Evolutionary conservation across 73 alveolate species (phyloP).

Genomic region (Loxodes magnus): DNA sequence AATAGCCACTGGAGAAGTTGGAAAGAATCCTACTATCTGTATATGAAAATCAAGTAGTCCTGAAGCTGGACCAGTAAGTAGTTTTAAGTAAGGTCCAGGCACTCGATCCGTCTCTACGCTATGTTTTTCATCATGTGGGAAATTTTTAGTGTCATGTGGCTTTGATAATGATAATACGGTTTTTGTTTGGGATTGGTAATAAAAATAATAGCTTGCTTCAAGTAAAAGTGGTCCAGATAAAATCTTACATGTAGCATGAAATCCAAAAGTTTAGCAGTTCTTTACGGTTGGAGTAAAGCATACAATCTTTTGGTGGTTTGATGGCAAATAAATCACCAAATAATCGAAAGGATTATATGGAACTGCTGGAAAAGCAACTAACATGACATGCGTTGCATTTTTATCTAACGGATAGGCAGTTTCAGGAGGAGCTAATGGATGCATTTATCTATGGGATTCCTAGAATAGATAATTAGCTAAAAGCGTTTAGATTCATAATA

Average conservation of each 20-base stretch:
- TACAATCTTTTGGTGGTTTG: slow-evolving; percentile 64
- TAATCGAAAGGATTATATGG: slow-evolving; percentile 76
- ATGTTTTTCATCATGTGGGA: slow-evolving; percentile 71
- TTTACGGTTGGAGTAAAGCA: slow-evolving; percentile 79
- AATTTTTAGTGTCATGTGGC: slow-evolving; percentile 70
- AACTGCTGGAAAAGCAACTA: slow-evolving; percentile 33
- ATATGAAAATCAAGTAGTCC: slow-evolving; percentile 78
- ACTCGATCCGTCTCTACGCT: slow-evolving; percentile 78
- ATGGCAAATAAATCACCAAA: slow-evolving; percentile 29
- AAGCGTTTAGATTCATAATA: slow-evolving; percentile 42
- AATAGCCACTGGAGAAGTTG: slow-evolving; percentile 92
- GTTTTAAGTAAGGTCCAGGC: slow-evolving; percentile 56
- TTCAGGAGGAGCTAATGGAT: slow-evolving; percentile 68
- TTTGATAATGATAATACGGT: slow-evolving; percentile 85
- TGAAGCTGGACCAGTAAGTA: slow-evolving; percentile 60
- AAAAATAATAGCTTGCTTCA: slow-evolving; percentile 46
- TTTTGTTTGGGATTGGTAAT: slow-evolving; percentile 59
- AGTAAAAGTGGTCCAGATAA: slow-evolving; percentile 84
- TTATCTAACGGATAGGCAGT: slow-evolving; percentile 62
- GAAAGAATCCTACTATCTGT: slow-evolving; percentile 72
- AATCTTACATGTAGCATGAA: slow-evolving; percentile 75
- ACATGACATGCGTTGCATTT: slow-evolving; percentile 54
- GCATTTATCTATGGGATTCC: slow-evolving; percentile 68
- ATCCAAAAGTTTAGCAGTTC: slow-evolving; percentile 39
- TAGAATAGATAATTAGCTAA: slow-evolving; percentile 21